A percentile compares a stretch with the other conserved stretches of the same genome.
phyloP scores from a whole-genome alignment of 345 rosid species.

The Psidium friedrichsthalianum region DNA sequence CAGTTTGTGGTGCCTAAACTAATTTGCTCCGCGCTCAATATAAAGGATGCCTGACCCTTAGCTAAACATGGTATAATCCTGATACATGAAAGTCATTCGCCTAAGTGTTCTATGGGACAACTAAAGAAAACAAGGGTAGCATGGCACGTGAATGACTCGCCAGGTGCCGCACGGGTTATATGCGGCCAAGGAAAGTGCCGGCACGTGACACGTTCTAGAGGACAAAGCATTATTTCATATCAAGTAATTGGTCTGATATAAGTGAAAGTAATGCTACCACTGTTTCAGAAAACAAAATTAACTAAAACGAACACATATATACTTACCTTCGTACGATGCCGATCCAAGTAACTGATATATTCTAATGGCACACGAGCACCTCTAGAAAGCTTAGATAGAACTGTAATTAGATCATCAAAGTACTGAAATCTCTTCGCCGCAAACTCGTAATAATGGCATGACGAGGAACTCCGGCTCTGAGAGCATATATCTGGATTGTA shows the following conservation, averaged over 20 bases:
- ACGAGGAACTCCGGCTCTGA: conserved; percentile 93
- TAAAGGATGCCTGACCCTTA: too few relatives aligned
- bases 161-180: too few relatives aligned
- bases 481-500: conserved; percentile 67
- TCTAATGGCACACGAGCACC: conserved; percentile 93
- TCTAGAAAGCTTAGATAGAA: conserved; percentile 54
- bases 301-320: background rate
- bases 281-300: background rate
- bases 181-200: too few relatives aligned
- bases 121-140: too few relatives aligned
- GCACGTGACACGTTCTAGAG: background rate
- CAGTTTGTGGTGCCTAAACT: too few relatives aligned
- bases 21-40: too few relatives aligned
- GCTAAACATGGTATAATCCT: too few relatives aligned
- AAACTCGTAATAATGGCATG: conserved; percentile 91
- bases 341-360: conserved; percentile 69
- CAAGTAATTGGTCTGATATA: background rate
- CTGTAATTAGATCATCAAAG: conserved; percentile 56
- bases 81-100: too few relatives aligned
- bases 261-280: background rate
- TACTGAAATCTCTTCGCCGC: conserved; percentile 67
- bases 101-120: too few relatives aligned
- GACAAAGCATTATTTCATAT: background rate
- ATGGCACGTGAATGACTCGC: too few relatives aligned
- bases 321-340: conserved; percentile 85